Evolutionary conservation across 2,329 filamentous ascomycete genomes (phyloP), one percentile per base, ranked within the genome.

Genomic region (Sclerotinia nivalis): DNA sequence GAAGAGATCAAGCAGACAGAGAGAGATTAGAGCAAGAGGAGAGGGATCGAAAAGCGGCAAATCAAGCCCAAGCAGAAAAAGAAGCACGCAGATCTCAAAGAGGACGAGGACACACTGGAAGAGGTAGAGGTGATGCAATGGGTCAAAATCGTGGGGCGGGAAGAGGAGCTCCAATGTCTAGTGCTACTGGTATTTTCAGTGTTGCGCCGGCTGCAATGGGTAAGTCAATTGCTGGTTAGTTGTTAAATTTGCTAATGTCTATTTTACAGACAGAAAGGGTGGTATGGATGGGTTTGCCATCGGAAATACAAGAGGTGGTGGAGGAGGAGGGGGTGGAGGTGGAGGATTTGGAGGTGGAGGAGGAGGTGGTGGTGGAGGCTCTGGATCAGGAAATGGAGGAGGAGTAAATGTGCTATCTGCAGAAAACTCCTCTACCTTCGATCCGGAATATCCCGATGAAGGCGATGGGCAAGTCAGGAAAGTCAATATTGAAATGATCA

Each of bases 91-190:
- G 73, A 59, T 72, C 70, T 2, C 25, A 59, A 18, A 71, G 74
- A 65, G 73, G 69, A 5, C 72, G 75, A 68, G 75, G 75, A 9
- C 71, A 73, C 58, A 68, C 70, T 25, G 72, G 71, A 20, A 71
- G 77, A 60, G 76, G 77, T 20, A 74, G 77, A 72, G 77, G 78
- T 37, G 77, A 78, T 77, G 73, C 73, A 54, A 79, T 79, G 78
- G 77, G 77, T 31, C 72, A 73, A 54, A 67, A 73, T 22, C 59
- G 67, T 47, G 64, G 69, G 1, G 60, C 49, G 43, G 71, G 62
- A 56, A 64, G 72, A 55, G 69, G 65, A 37, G 68, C 69, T 68
- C 67, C 67, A 55, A 34, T 28, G 2, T 61, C 72, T 18, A 74
- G 75, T 56, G 74, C 70, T 28, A 66, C 71, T 64, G 71, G 77